phyloP scores from a whole-genome alignment of 2,329 filamentous ascomycete genomes.

The Aplosporella prunicola region DNA sequence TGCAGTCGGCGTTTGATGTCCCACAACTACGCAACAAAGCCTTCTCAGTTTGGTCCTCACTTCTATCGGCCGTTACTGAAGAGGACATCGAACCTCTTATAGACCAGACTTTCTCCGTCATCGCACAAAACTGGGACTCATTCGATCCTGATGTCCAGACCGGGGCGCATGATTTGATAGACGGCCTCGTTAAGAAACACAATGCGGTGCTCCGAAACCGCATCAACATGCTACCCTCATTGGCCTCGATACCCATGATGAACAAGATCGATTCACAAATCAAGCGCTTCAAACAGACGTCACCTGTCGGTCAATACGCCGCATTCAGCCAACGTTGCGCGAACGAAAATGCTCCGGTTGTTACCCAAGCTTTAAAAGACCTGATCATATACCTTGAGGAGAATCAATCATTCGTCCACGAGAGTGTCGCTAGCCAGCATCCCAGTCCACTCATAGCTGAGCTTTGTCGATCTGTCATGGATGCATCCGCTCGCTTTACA shows the following conservation, averaged over 20 bases:
- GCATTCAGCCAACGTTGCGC: slow-evolving; percentile 64
- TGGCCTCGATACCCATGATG: slow-evolving; percentile 61
- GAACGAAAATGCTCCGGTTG: slow-evolving; percentile 80
- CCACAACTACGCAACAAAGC: slow-evolving; percentile 66
- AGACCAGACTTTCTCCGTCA: slow-evolving; percentile 81
- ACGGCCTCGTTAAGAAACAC: slow-evolving; percentile 56
- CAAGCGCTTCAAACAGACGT: slow-evolving; percentile 47
- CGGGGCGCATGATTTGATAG: slow-evolving; percentile 54
- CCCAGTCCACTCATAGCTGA: slow-evolving; percentile 64
- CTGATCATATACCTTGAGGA: slow-evolving; percentile 61
- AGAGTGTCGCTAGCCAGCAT: slow-evolving; percentile 72
- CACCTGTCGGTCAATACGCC: slow-evolving; percentile 55
- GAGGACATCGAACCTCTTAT: slow-evolving; percentile 72
- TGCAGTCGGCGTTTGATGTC: slow-evolving; percentile 72
- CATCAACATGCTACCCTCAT: slow-evolving; percentile 67
- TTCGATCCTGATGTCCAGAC: slow-evolving; percentile 54
- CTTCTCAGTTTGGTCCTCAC: slow-evolving; percentile 73
- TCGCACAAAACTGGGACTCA: slow-evolving; percentile 67
- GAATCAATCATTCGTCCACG: slow-evolving; percentile 71
- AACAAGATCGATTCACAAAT: slow-evolving; percentile 59
- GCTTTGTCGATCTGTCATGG: slow-evolving; percentile 69
- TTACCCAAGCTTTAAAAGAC: slow-evolving; percentile 71
- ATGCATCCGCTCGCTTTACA: slow-evolving; percentile 75
- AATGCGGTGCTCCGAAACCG: slow-evolving; percentile 52
- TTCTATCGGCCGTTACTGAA: slow-evolving; percentile 60